phyloP scores from a whole-genome alignment of 164 flowering plant species.

The Aristolochia fimbriata region DNA sequence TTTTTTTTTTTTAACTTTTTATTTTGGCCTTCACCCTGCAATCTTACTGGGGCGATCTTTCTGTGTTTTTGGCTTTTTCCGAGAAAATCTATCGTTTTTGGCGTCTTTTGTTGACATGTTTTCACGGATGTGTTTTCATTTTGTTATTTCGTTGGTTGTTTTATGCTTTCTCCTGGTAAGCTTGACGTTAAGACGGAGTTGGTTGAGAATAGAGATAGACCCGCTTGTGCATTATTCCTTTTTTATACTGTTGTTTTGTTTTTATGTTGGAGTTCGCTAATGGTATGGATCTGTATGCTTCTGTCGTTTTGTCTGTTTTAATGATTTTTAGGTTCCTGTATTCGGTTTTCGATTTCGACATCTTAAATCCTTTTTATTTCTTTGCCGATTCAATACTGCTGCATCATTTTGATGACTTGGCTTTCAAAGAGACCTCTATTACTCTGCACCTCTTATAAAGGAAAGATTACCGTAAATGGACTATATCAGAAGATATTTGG shows the following conservation, averaged over 20 bases:
- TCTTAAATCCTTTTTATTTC: too few relatives aligned
- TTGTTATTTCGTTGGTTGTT: not conserved
- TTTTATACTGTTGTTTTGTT: not conserved
- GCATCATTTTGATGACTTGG: too few relatives aligned
- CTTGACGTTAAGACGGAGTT: not conserved
- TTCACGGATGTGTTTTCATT: not conserved
- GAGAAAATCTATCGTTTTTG: slow-evolving; percentile 3
- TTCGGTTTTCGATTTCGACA: too few relatives aligned
- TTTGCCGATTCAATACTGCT: too few relatives aligned
- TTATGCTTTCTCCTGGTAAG: not conserved
- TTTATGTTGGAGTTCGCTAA: not conserved
- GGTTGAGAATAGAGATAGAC: not conserved
- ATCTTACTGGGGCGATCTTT: not conserved
- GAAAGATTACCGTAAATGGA: too few relatives aligned
- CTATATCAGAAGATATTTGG: too few relatives aligned
- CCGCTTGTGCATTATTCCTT: not conserved
- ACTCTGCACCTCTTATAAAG: too few relatives aligned
- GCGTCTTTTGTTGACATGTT: slow-evolving; percentile 6
- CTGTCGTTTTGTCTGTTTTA: too few relatives aligned
- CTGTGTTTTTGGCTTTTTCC: slow-evolving; percentile 3
- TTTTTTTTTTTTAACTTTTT: not conserved
- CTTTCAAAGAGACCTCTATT: too few relatives aligned
- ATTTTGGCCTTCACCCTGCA: not conserved
- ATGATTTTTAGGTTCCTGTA: too few relatives aligned
- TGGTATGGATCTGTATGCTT: not conserved